phyloP scores from a whole-genome alignment of 768 basidiomycete genomes.

The Hericium coralloides region DNA sequence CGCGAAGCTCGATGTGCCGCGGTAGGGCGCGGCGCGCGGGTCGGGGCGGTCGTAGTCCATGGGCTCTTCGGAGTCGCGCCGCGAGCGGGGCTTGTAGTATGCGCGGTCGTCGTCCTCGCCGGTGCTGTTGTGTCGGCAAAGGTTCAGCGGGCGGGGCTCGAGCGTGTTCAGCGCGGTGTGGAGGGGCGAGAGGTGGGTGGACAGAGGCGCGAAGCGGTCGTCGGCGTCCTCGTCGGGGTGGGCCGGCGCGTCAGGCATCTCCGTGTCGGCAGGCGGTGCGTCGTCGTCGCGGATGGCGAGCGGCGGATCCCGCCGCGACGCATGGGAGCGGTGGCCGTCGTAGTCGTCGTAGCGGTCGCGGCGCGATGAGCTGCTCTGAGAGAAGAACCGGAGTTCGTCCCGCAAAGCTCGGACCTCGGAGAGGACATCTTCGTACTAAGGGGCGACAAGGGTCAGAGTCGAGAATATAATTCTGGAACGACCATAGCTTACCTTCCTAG shows the following conservation, averaged over 20 bases:
- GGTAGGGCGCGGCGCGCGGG: conserved; percentile 7
- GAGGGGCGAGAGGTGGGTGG: conserved; percentile 13
- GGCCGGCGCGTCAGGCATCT: neutral
- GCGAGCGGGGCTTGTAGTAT: conserved; percentile 1
- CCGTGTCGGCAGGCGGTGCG: neutral
- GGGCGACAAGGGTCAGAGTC: neutral
- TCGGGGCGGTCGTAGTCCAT: conserved; percentile 3
- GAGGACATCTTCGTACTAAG: conserved; percentile 12
- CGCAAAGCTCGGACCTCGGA: conserved; percentile 10
- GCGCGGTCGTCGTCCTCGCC: conserved; percentile 6
- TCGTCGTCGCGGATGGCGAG: neutral
- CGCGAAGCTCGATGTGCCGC: conserved; percentile 5
- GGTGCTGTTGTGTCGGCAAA: neutral
- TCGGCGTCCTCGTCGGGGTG: conserved; percentile 9
- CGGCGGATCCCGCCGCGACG: neutral
- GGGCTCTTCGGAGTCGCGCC: conserved; percentile 2
- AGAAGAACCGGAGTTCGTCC: conserved; percentile 1
- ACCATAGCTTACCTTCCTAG: conserved; percentile 9
- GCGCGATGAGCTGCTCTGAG: neutral
- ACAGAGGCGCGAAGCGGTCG: conserved; percentile 14
- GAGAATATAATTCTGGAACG: neutral
- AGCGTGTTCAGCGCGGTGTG: conserved; percentile 4
- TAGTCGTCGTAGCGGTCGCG: neutral
- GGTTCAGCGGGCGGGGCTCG: conserved; percentile 7
- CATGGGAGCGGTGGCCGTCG: neutral